Conservation (phyloP, 768 basidiomycete species). For the Mycena epipterygia region DNA sequence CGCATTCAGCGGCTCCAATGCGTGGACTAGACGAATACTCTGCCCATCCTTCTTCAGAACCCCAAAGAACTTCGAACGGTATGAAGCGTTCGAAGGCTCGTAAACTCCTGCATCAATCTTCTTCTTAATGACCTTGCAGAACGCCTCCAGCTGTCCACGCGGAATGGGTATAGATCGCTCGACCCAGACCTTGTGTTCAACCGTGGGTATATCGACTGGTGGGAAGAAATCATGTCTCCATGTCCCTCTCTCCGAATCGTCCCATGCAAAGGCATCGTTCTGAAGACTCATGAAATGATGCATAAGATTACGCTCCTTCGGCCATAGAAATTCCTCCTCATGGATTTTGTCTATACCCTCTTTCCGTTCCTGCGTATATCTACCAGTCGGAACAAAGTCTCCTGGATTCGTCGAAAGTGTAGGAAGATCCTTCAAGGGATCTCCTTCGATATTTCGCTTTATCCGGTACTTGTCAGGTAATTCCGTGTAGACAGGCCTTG, state of each 20-base stretch:
- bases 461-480: not conserved
- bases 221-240: no score
- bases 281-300: no score
- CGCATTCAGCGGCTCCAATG: conserved; percentile 43
- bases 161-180: conserved; percentile 26
- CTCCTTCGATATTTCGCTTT: not conserved
- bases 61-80: conserved; percentile 48
- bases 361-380: no score
- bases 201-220: no score
- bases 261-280: no score
- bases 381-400: no score
- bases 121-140: conserved; percentile 32
- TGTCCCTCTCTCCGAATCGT: no score
- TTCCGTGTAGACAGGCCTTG: not conserved
- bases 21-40: conserved; percentile 39
- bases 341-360: no score
- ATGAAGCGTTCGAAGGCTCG: conserved; percentile 30
- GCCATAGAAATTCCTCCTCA: no score
- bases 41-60: conserved; percentile 40
- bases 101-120: conserved; percentile 33
- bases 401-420: not conserved
- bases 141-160: conserved; percentile 20
- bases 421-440: not conserved
- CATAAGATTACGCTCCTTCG: no score
- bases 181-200: no score